phyloP scores from a whole-genome alignment of 257 asterid species.

The Avicennia marina region DNA sequence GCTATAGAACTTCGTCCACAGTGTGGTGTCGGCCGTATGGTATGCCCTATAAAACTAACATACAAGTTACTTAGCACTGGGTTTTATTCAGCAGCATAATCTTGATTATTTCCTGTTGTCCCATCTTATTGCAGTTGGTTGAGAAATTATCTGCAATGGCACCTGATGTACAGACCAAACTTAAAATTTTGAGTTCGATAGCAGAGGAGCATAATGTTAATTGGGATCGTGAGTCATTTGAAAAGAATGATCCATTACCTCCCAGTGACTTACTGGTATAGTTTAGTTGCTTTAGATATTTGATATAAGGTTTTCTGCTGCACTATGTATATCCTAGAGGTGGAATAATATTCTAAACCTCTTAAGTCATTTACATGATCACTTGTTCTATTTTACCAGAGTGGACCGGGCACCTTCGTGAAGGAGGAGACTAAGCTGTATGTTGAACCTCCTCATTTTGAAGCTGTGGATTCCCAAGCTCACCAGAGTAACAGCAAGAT shows the following conservation, averaged over 20 bases:
- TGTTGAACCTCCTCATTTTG: slow-evolving; percentile 33
- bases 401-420: slow-evolving; percentile 45
- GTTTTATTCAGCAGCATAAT: not conserved
- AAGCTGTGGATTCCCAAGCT: slow-evolving; percentile 34
- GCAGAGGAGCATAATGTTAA: slow-evolving; percentile 55
- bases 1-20: slow-evolving; percentile 91
- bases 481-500: slow-evolving; percentile 21
- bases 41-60: slow-evolving; percentile 32
- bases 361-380: not conserved
- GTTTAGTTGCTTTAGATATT: slow-evolving; percentile 22
- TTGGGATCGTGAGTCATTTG: slow-evolving; percentile 70
- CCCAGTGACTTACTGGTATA: slow-evolving; percentile 58
- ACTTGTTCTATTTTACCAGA: slow-evolving; percentile 38
- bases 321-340: not conserved
- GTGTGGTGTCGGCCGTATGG: slow-evolving; percentile 95
- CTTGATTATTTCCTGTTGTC: not conserved
- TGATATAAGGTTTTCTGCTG: slow-evolving; percentile 1
- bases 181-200: too few relatives aligned
- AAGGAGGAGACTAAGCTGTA: slow-evolving; percentile 28
- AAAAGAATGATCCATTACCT: slow-evolving; percentile 36
- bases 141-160: too few relatives aligned
- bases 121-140: not conserved
- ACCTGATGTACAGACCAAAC: too few relatives aligned
- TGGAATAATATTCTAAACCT: not conserved
- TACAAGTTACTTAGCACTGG: not conserved